A percentile compares a stretch with the other conserved stretches of the same genome.
Evolutionary conservation across 2,329 filamentous ascomycete genomes (phyloP).

Genomic region (Pseudogymnoascus sp.): DNA sequence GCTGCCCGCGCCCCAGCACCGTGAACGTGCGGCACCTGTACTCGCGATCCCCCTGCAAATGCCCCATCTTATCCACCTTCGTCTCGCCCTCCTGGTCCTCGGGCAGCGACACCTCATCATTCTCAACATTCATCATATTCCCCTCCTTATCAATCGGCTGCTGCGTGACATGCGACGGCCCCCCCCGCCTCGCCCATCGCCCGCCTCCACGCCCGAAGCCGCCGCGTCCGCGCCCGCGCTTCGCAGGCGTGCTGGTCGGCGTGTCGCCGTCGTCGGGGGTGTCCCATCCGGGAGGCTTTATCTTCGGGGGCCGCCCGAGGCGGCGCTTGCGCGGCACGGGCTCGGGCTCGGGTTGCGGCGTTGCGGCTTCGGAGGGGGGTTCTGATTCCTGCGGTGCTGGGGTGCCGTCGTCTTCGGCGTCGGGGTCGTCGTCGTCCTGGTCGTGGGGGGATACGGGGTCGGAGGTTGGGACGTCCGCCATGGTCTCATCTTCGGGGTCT

Average conservation of each 20-base stretch:
- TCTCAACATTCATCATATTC: conserved; percentile 78
- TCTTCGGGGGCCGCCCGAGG: conserved; percentile 80
- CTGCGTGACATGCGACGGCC: conserved; percentile 67
- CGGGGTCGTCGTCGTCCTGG: conserved; percentile 39
- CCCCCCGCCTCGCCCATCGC: conserved; percentile 61
- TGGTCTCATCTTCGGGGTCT: conserved; percentile 39
- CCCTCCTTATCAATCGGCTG: conserved; percentile 91
- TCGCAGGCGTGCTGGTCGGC: conserved; percentile 41
- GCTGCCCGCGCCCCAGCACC: conserved; percentile 71
- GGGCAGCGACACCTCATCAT: conserved; percentile 86
- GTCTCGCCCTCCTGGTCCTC: conserved; percentile 82
- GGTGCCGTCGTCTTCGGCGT: conserved; percentile 37
- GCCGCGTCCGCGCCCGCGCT: conserved; percentile 59
- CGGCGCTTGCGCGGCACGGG: conserved; percentile 62
- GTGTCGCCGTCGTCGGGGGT: conserved; percentile 41
- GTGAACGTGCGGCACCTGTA: conserved; percentile 96
- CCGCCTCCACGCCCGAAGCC: conserved; percentile 47
- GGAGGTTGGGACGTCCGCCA: conserved; percentile 32
- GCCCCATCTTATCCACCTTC: conserved; percentile 86
- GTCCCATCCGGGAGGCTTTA: conserved; percentile 73
- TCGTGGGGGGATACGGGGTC: conserved; percentile 22
- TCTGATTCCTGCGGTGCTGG: conserved; percentile 41
- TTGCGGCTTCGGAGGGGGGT: conserved; percentile 32
- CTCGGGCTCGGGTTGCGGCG: conserved; percentile 34
- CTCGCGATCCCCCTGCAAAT: conserved; percentile 74